These are phyloP conservation scores for Annulohypoxylon bovei DNA, from an alignment of 495 filamentous ascomycete genomes.

Conservation along the genomic window DNA sequence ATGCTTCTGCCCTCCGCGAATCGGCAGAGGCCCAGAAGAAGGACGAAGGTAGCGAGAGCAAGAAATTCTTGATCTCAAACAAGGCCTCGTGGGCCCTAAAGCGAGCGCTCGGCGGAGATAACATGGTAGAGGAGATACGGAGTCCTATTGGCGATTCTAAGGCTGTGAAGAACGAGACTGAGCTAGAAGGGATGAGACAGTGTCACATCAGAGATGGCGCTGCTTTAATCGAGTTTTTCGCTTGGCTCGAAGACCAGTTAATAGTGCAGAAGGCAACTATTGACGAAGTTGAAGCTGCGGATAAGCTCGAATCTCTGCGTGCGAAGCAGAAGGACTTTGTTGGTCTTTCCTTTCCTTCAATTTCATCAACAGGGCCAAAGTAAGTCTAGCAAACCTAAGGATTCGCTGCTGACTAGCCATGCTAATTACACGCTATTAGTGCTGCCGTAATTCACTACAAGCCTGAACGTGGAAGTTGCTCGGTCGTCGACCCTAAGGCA, in stretches of 20 bases:
- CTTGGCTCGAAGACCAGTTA: conserved; percentile 94
- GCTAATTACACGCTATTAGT: conserved; percentile 40
- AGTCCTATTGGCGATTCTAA: conserved; percentile 95
- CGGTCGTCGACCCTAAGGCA: conserved; percentile 83
- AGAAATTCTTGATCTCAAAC: conserved; percentile 88
- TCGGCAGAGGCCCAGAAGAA: conserved; percentile 52
- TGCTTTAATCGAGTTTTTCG: conserved; percentile 90
- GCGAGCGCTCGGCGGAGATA: conserved; percentile 86
- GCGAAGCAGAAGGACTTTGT: conserved; percentile 84
- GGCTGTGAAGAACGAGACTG: conserved; percentile 94
- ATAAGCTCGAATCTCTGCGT: conserved; percentile 86
- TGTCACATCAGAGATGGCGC: conserved; percentile 97
- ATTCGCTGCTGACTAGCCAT: neutral
- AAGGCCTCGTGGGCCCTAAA: conserved; percentile 94
- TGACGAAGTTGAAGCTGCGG: conserved; percentile 90
- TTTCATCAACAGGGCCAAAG: conserved; percentile 94
- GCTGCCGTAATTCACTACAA: conserved; percentile 98
- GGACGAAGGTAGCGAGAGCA: conserved; percentile 47
- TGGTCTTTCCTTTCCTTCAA: conserved; percentile 94
- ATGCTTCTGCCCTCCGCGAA: conserved; percentile 70
- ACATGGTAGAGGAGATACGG: conserved; percentile 83
- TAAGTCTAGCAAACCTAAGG: conserved; percentile 39
- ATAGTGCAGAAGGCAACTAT: conserved; percentile 74
- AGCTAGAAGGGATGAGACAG: conserved; percentile 90
- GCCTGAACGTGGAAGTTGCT: conserved; percentile 83